Conservation (phyloP, 495 filamentous ascomycete genomes). For the Penicillium chermesinum region DNA sequence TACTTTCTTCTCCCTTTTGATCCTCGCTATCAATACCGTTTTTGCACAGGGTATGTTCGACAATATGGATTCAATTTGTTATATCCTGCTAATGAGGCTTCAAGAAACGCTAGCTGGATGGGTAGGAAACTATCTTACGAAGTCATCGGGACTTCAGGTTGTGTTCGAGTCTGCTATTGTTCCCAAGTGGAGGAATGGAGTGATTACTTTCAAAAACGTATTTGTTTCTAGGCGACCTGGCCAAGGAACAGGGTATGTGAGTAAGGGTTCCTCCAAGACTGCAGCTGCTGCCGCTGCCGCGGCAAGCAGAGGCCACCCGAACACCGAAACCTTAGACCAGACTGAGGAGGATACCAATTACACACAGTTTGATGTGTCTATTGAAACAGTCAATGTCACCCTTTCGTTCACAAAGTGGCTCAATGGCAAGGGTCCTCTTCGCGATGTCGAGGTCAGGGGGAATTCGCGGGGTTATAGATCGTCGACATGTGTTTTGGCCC, state of each 20-base stretch:
- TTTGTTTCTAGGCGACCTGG: constrained; percentile 92
- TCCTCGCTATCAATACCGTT: constrained; percentile 89
- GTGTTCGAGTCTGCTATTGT: constrained; percentile 98
- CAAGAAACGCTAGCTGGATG: constrained; percentile 86
- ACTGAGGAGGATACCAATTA: constrained; percentile 91
- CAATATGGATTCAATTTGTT: not conserved
- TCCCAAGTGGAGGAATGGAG: constrained; percentile 86
- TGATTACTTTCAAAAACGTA: constrained; percentile 94
- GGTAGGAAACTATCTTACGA: constrained; percentile 93
- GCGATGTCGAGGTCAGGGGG: constrained; percentile 91
- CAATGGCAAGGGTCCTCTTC: constrained; percentile 88
- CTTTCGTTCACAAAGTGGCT: constrained; percentile 98
- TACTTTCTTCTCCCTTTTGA: constrained; percentile 89
- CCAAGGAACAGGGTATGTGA: constrained; percentile 68
- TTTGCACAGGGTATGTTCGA: constrained; percentile 74
- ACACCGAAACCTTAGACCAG: constrained; percentile 11
- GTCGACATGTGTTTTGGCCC: constrained; percentile 70
- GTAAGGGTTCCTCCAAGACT: constrained; percentile 82
- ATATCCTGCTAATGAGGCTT: constrained; percentile 13
- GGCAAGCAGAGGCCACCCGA: constrained; percentile 47
- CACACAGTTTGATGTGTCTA: constrained; percentile 93
- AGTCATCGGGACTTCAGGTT: constrained; percentile 89
- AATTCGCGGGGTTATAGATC: constrained; percentile 92
- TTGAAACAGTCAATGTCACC: constrained; percentile 93
- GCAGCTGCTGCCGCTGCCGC: constrained; percentile 84